Conservation (phyloP, 2,329 filamentous ascomycete genomes). For the Cladosporium sp. region DNA sequence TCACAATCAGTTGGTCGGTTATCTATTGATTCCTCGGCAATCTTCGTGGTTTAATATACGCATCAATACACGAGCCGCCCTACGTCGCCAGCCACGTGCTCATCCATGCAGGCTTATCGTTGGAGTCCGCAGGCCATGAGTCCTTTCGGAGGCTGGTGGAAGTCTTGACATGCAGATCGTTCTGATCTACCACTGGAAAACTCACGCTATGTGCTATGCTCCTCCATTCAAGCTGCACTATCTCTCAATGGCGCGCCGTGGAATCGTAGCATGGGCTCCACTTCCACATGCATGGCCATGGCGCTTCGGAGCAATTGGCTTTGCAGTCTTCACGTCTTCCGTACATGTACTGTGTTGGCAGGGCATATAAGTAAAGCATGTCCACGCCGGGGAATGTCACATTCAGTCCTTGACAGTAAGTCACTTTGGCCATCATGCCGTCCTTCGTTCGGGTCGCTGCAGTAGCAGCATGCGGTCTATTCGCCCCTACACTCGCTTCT, state of each 20-base stretch:
- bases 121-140: too few species aligned
- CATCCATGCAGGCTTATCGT: too few species aligned
- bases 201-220: not conserved
- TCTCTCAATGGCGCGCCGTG: not conserved
- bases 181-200: not conserved
- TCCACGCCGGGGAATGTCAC: not conserved
- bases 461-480: not conserved
- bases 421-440: constrained; percentile 3
- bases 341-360: not conserved
- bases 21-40: too few species aligned
- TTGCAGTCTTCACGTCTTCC: not conserved
- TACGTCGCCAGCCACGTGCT: too few species aligned
- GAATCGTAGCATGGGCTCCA: not conserved
- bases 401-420: not conserved
- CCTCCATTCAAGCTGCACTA: not conserved
- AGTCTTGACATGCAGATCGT: not conserved
- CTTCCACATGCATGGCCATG: not conserved
- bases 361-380: not conserved
- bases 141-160: not conserved
- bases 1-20: too few species aligned
- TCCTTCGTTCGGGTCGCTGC: not conserved
- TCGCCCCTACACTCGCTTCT: constrained; percentile 10
- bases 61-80: too few species aligned
- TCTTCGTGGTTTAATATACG: too few species aligned
- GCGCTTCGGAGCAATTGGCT: not conserved